Evolutionary conservation across 495 filamentous ascomycete genomes (phyloP).

Genomic region (Lasiosphaeria ovina): DNA sequence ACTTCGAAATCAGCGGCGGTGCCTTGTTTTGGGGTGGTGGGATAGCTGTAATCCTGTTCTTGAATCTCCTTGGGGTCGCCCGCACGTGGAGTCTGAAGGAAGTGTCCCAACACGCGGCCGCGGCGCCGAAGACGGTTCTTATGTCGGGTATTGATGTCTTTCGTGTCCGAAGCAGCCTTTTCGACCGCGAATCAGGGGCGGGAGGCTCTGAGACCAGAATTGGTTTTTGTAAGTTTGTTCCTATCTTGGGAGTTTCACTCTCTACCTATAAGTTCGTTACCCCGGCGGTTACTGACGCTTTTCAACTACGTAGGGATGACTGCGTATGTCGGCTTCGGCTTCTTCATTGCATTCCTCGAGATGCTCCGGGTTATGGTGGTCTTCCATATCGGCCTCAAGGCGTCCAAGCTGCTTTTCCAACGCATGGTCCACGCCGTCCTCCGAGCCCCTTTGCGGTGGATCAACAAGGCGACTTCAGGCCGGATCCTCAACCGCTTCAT

Average conservation of each 20-base stretch:
- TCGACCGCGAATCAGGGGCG: no score
- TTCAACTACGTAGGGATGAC: no score
- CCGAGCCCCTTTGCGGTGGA: constrained; percentile 48
- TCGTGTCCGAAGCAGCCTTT: no score
- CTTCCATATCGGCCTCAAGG: constrained; percentile 32
- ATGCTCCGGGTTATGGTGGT: constrained; percentile 30
- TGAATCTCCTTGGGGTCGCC: constrained; percentile 41
- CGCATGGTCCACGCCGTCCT: constrained; percentile 42
- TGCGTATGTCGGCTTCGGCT: no score
- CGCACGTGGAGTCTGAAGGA: constrained; percentile 35
- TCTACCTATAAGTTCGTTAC: no score
- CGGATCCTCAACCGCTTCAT: constrained; percentile 53
- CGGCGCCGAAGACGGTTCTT: no score
- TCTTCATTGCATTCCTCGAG: no score
- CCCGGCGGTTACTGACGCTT: no score
- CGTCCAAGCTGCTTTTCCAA: constrained; percentile 40
- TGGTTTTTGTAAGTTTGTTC: no score
- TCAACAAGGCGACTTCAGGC: constrained; percentile 50
- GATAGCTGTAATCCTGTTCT: constrained; percentile 41
- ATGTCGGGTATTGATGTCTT: no score
- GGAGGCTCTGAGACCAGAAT: no score
- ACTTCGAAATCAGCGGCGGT: constrained; percentile 58
- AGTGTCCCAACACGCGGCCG: constrained; percentile 26
- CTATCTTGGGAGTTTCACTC: no score
- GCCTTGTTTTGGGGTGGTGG: constrained; percentile 50